Conservation (phyloP, 2,329 filamentous ascomycete genomes). For the Aspergillus pseudoterreus region DNA sequence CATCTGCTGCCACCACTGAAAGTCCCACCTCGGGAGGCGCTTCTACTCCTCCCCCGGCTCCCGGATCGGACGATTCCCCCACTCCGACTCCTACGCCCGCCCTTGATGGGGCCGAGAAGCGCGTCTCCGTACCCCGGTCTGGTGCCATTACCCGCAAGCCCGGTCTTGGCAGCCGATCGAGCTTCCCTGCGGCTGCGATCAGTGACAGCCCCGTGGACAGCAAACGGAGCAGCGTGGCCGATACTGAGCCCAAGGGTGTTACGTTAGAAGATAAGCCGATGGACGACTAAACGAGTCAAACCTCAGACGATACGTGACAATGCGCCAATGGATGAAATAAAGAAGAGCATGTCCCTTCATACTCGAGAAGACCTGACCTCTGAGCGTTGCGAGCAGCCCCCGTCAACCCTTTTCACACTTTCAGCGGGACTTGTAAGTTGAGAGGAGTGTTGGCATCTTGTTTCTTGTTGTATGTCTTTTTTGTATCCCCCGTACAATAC, state of each 20-base stretch:
- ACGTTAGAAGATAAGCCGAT: constrained; percentile 73
- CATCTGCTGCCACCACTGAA: constrained; percentile 17
- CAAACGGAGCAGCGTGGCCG: constrained; percentile 34
- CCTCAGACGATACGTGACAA: background rate
- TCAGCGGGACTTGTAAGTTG: constrained; percentile 14
- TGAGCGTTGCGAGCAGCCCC: background rate
- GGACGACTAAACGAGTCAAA: constrained; percentile 51
- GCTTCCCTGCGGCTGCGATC: constrained; percentile 24
- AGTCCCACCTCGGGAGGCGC: constrained; percentile 23
- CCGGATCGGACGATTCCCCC: constrained; percentile 32
- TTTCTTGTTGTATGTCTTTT: constrained; percentile 2
- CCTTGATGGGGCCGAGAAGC: constrained; percentile 51
- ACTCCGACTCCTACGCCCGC: constrained; percentile 30
- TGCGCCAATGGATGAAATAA: background rate
- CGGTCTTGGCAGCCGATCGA: constrained; percentile 44
- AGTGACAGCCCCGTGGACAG: constrained; percentile 26
- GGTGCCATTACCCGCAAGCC: constrained; percentile 46
- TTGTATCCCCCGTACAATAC: constrained; percentile 1
- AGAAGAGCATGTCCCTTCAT: background rate
- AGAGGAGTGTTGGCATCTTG: constrained; percentile 2
- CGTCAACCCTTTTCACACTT: constrained; percentile 4
- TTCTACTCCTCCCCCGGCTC: constrained; percentile 27
- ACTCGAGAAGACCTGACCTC: too few relatives aligned
- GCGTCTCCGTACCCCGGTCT: constrained; percentile 60
- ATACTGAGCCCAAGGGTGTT: constrained; percentile 50